phyloP scores from a whole-genome alignment of 108 stramenopile genomes.

The Fistulifera solaris region DNA sequence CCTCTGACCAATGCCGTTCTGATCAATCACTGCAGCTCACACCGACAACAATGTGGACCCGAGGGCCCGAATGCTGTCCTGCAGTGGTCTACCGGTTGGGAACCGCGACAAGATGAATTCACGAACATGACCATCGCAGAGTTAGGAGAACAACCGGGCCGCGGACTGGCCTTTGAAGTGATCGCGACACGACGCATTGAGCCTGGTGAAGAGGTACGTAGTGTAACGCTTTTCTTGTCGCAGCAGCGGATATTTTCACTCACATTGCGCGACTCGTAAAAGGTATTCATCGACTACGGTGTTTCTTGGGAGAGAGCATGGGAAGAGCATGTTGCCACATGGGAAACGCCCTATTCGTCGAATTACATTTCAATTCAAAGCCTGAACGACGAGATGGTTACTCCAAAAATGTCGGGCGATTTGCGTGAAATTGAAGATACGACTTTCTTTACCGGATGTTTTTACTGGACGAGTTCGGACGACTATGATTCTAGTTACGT shows the following conservation, averaged over 20 bases:
- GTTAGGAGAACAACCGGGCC: slow-evolving; percentile 25
- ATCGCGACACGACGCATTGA: slow-evolving; percentile 59
- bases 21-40: slow-evolving; percentile 25
- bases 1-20: slow-evolving; percentile 26
- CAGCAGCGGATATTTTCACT: no score
- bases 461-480: slow-evolving; percentile 6
- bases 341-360: slow-evolving; percentile 25
- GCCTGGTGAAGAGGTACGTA: slow-evolving; percentile 33
- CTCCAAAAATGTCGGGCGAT: not conserved
- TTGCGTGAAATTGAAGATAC: not conserved
- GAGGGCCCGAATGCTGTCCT: slow-evolving; percentile 39
- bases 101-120: slow-evolving; percentile 43
- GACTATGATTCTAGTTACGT: slow-evolving; percentile 2
- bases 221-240: no score
- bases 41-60: slow-evolving; percentile 7
- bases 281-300: slow-evolving; percentile 55
- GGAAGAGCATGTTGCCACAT: slow-evolving; percentile 38
- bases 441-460: slow-evolving; percentile 11
- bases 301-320: slow-evolving; percentile 49
- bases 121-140: slow-evolving; percentile 34
- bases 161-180: slow-evolving; percentile 61
- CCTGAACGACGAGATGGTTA: not conserved
- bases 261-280: no score
- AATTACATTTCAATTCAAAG: not conserved
- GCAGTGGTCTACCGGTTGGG: slow-evolving; percentile 40